Percentiles rank a stretch among this genome's conserved stretches.
Evolutionary conservation across 2,329 filamentous ascomycete species (phyloP).

Genomic region (Endothia cerciana): DNA sequence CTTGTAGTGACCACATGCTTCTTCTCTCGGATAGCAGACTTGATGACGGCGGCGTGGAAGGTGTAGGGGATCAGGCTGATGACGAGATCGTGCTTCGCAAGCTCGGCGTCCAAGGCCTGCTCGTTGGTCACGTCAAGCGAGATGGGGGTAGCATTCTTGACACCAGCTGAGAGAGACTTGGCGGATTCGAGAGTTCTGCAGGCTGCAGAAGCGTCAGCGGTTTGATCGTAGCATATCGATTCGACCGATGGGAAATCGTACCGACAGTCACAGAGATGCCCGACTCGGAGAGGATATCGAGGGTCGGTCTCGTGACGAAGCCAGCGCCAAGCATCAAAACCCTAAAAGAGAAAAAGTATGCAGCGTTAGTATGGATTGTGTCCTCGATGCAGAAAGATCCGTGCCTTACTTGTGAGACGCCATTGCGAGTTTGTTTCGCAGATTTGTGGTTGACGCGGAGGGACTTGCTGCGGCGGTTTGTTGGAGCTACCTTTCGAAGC

Average conservation of each 20-base stretch:
- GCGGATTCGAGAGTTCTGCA: conserved; percentile 81
- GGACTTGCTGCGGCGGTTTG: background rate
- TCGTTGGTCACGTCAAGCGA: conserved; percentile 82
- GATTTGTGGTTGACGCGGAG: background rate
- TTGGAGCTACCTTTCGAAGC: background rate
- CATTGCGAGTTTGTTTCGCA: background rate
- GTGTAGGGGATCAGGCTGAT: conserved; percentile 90
- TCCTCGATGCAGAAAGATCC: background rate
- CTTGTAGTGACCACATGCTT: conserved; percentile 95
- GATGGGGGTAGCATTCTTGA: conserved; percentile 75
- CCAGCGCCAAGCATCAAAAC: conserved; percentile 55
- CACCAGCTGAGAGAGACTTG: conserved; percentile 72
- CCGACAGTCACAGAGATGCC: conserved; percentile 67
- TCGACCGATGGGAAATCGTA: conserved; percentile 42
- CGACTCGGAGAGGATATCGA: conserved; percentile 63
- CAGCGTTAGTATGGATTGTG: conserved; percentile 31
- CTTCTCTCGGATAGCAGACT: conserved; percentile 89
- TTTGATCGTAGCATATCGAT: background rate
- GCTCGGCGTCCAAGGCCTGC: conserved; percentile 76
- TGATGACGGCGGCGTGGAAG: conserved; percentile 86
- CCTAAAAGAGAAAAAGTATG: background rate
- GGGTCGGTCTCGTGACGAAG: conserved; percentile 65
- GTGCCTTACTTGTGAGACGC: conserved; percentile 9
- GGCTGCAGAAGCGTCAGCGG: conserved; percentile 50
- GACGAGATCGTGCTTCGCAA: conserved; percentile 78